A percentile compares a stretch with the other conserved stretches of the same genome.
Conservation (phyloP, 768 basidiomycete species). For the Russula brevipes region DNA sequence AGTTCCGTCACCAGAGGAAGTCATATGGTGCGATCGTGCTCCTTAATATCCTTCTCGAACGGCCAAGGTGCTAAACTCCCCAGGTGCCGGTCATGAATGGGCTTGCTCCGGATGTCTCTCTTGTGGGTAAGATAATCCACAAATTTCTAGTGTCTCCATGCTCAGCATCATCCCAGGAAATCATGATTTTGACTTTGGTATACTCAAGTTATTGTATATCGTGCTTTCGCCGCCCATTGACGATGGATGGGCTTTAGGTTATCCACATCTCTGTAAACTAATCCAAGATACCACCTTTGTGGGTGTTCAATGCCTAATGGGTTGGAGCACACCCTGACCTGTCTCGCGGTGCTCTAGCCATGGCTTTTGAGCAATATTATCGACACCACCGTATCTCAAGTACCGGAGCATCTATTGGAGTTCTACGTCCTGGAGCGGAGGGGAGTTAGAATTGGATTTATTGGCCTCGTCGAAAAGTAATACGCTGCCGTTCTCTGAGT, state of each 20-base stretch:
- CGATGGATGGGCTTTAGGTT: constrained; percentile 38
- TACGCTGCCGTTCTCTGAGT: constrained; percentile 15
- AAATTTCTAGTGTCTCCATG: not conserved
- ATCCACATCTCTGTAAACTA: constrained; percentile 60
- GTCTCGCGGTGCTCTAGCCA: constrained; percentile 43
- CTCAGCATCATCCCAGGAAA: constrained; percentile 50
- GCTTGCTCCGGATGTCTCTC: constrained; percentile 70
- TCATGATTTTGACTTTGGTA: constrained; percentile 90
- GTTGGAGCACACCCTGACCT: not conserved
- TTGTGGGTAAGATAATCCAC: constrained; percentile 54
- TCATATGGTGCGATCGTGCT: constrained; percentile 63
- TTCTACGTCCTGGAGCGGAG: constrained; percentile 64
- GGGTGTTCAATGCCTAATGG: constrained; percentile 28
- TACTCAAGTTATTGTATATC: constrained; percentile 9
- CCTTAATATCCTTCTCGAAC: not conserved
- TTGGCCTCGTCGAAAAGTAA: constrained; percentile 85
- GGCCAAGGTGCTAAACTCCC: not conserved
- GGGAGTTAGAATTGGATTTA: constrained; percentile 69
- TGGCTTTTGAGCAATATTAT: constrained; percentile 90
- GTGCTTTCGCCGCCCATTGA: not conserved
- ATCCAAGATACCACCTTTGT: constrained; percentile 73
- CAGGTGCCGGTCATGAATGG: constrained; percentile 84
- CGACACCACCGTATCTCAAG: constrained; percentile 54
- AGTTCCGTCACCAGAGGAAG: constrained; percentile 84
- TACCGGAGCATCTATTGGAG: constrained; percentile 57